A percentile compares a stretch with the other conserved stretches of the same genome.
Evolutionary conservation across 805 yeast genomes (phyloP).

Genomic region (Teunomyces cretensis): DNA sequence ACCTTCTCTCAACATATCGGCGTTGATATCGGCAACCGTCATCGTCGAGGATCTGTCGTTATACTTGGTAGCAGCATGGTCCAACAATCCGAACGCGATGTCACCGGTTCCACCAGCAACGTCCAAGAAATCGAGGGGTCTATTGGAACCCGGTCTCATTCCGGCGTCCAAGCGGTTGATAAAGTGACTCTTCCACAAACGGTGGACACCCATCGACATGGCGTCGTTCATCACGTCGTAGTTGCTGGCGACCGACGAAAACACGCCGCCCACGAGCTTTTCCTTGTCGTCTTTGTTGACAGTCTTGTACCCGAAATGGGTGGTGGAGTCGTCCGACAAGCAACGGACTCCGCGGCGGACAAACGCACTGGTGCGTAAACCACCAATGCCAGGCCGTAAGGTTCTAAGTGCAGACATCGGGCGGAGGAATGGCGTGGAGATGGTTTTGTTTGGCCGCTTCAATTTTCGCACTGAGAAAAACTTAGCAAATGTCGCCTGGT

Average conservation of each 20-base stretch:
- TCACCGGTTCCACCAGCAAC: slow-evolving; percentile 99
- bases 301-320: slow-evolving; percentile 90
- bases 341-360: slow-evolving; percentile 1
- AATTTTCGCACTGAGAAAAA: no score
- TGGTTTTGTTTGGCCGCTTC: no score
- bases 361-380: slow-evolving; percentile 1
- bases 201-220: slow-evolving; percentile 93
- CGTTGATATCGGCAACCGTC: slow-evolving; percentile 92
- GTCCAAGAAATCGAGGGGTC: slow-evolving; percentile 84
- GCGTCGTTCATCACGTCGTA: slow-evolving; percentile 98
- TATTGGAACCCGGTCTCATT: slow-evolving; percentile 73
- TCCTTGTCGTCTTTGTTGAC: slow-evolving; percentile 82
- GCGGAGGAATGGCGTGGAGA: neutral
- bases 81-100: slow-evolving; percentile 91
- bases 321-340: slow-evolving; percentile 43
- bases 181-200: slow-evolving; percentile 93
- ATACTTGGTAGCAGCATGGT: slow-evolving; percentile 79
- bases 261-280: slow-evolving; percentile 78
- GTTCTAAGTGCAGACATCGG: slow-evolving; percentile 7
- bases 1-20: slow-evolving; percentile 95
- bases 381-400: slow-evolving; percentile 5
- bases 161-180: slow-evolving; percentile 91
- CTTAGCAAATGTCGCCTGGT: no score
- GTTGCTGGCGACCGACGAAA: slow-evolving; percentile 89
- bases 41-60: slow-evolving; percentile 75